phyloP scores from a whole-genome alignment of 805 yeast species.

The Groenewaldozyma salmanticensis region DNA sequence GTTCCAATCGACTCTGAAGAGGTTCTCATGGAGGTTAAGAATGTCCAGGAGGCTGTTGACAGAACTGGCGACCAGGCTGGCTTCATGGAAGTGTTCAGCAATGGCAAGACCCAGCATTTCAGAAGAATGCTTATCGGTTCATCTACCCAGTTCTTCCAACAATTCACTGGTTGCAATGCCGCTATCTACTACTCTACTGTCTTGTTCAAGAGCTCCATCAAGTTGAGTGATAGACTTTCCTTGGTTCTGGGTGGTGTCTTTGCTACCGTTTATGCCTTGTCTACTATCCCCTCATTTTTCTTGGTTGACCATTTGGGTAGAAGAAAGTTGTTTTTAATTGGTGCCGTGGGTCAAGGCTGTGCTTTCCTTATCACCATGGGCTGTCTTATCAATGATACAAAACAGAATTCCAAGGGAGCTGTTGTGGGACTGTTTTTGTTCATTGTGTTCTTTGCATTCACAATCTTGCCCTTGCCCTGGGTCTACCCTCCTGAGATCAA shows the following conservation, averaged over 20 bases:
- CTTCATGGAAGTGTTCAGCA: constrained; percentile 24
- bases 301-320: constrained; percentile 41
- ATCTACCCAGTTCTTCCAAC: constrained; percentile 41
- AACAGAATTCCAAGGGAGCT: constrained; percentile 16
- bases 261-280: constrained; percentile 16
- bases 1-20: constrained; percentile 5
- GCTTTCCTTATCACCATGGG: constrained; percentile 18
- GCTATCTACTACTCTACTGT: constrained; percentile 20
- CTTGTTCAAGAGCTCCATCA: constrained; percentile 14
- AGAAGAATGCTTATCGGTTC: constrained; percentile 54
- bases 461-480: constrained; percentile 20
- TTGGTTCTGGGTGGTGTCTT: constrained; percentile 20
- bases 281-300: constrained; percentile 30
- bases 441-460: constrained; percentile 18
- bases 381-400: constrained; percentile 14
- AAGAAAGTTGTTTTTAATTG: constrained; percentile 46
- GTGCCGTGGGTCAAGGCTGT: constrained; percentile 41
- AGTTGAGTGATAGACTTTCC: constrained; percentile 11
- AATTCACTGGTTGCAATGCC: constrained; percentile 26
- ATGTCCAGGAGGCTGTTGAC: constrained; percentile 14
- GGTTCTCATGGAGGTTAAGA: constrained; percentile 12
- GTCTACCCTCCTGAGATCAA: constrained; percentile 20
- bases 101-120: constrained; percentile 52
- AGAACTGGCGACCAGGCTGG: constrained; percentile 12
- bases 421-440: constrained; percentile 18